A percentile compares a stretch with the other conserved stretches of the same genome.
These are phyloP conservation scores for Pythium diclinum DNA, from an alignment of 352 stramenopile genomes.

Conservation along the genomic window DNA sequence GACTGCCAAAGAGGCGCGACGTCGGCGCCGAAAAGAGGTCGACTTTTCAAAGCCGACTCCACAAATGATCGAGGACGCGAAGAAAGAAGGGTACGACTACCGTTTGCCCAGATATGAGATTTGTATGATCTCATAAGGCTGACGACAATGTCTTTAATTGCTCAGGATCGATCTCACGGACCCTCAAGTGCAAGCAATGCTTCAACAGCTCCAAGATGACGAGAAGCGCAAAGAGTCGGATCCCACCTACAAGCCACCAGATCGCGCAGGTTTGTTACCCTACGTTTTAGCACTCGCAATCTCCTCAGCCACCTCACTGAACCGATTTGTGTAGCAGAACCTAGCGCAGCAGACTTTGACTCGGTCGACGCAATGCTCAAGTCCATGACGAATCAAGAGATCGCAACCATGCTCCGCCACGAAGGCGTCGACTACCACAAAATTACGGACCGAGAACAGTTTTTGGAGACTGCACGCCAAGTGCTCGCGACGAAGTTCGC, in stretches of 20 bases:
- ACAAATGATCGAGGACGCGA: constrained; percentile 77
- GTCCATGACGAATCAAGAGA: constrained; percentile 72
- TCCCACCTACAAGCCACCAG: constrained; percentile 18
- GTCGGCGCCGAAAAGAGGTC: constrained; percentile 50
- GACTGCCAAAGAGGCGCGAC: constrained; percentile 43
- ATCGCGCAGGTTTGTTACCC: constrained; percentile 14
- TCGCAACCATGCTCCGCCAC: constrained; percentile 49
- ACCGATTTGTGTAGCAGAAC: constrained; percentile 6
- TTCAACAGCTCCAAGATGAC: constrained; percentile 76
- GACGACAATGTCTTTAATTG: not conserved
- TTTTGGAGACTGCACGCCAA: constrained; percentile 70
- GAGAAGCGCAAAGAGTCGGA: constrained; percentile 39
- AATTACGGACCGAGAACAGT: constrained; percentile 67
- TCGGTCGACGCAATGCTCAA: constrained; percentile 71
- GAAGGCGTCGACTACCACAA: constrained; percentile 80
- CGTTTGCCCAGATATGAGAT: not conserved
- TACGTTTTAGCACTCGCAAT: not conserved
- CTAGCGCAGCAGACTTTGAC: constrained; percentile 24
- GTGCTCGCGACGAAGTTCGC: constrained; percentile 57
- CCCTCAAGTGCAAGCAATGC: constrained; percentile 68
- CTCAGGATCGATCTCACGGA: constrained; percentile 77
- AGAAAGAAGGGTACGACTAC: constrained; percentile 59
- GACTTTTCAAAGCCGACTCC: constrained; percentile 75
- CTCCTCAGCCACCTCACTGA: not conserved
- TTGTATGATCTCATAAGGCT: not conserved